Percentiles rank a stretch among this genome's conserved stretches.
Conservation (phyloP, 1,284 basidiomycete species). For the Sanghuangporus baumii region DNA sequence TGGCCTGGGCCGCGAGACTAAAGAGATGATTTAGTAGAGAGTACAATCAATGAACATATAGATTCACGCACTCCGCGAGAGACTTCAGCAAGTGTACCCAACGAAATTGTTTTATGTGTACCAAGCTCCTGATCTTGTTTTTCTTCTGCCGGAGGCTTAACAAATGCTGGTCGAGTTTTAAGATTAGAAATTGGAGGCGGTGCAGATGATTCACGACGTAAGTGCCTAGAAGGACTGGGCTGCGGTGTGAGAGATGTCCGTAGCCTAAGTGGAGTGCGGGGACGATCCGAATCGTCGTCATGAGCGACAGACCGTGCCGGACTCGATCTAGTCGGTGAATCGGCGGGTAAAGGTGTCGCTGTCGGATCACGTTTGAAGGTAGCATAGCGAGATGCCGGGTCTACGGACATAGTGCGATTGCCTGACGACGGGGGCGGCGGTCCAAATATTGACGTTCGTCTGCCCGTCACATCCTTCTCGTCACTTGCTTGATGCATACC, state of each 20-base stretch:
- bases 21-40: constrained; percentile 11
- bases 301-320: constrained; percentile 29
- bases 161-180: constrained; percentile 58
- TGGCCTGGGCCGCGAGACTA: constrained; percentile 38
- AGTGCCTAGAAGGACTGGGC: constrained; percentile 37
- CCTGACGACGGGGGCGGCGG: constrained; percentile 26
- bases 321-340: constrained; percentile 29
- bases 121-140: constrained; percentile 28
- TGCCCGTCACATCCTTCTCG: neutral
- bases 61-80: constrained; percentile 43
- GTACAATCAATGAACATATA: constrained; percentile 6
- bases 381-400: constrained; percentile 38
- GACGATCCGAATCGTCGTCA: constrained; percentile 31
- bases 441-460: constrained; percentile 1
- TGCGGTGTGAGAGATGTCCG: constrained; percentile 65
- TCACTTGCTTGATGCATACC: neutral
- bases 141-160: constrained; percentile 47
- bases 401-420: constrained; percentile 57
- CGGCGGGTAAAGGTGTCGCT: constrained; percentile 19
- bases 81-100: constrained; percentile 58
- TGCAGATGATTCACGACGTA: constrained; percentile 45
- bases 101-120: constrained; percentile 37
- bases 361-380: constrained; percentile 38
- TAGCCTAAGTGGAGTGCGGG: constrained; percentile 50
- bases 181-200: constrained; percentile 61